phyloP scores from a whole-genome alignment of 192 early-diverging fungal species.

The Funneliformis mosseae region DNA sequence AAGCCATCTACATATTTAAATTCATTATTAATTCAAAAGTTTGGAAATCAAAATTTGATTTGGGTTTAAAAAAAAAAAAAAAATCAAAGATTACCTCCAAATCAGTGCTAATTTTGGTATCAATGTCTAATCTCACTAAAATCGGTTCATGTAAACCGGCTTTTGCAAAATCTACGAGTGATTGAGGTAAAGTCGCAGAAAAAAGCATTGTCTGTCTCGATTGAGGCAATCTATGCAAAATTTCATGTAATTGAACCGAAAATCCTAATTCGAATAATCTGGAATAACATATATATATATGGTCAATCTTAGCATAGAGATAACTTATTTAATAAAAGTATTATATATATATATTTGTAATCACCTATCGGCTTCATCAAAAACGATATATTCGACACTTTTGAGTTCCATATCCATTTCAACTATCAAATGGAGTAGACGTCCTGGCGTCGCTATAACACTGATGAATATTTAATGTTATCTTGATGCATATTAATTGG shows the following conservation, averaged over 20 bases:
- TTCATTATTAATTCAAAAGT: not conserved
- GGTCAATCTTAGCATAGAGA: not conserved
- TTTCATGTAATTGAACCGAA: conserved; percentile 91
- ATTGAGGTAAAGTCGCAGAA: conserved; percentile 93
- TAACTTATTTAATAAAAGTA: not conserved
- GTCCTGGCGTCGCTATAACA: conserved; percentile 81
- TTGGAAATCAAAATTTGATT: not conserved
- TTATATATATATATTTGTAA: not conserved
- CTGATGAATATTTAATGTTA: conserved; percentile 32
- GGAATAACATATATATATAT: not conserved
- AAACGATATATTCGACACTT: conserved; percentile 93
- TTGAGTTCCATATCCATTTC: conserved; percentile 91
- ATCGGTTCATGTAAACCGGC: conserved; percentile 93
- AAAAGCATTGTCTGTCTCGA: conserved; percentile 91
- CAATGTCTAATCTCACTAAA: conserved; percentile 90
- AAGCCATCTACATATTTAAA: conserved; percentile 66
- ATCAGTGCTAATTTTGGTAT: conserved; percentile 93
- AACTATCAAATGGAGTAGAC: conserved; percentile 80
- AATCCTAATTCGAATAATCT: conserved; percentile 97
- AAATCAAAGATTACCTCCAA: conserved; percentile 72
- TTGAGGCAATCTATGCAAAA: conserved; percentile 80
- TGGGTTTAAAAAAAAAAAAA: not conserved
- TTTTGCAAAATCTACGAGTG: conserved; percentile 95
- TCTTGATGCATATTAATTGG: not conserved
- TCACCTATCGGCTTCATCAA: conserved; percentile 98